A percentile compares a stretch with the other conserved stretches of the same genome.
phyloP scores from a whole-genome alignment of 345 rosid species.

The Durio zibethinus region DNA sequence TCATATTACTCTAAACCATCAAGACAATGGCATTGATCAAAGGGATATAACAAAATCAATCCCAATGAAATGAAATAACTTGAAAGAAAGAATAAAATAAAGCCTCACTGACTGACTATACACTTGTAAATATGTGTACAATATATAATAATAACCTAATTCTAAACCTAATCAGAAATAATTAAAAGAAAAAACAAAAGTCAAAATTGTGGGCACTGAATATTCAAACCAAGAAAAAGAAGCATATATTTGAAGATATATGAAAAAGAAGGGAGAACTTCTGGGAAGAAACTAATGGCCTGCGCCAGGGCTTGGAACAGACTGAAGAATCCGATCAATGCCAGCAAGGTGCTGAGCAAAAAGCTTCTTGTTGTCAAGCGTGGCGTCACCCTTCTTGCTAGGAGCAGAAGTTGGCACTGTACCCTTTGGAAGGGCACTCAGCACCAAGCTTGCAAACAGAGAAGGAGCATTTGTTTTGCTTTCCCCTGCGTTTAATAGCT shows the following conservation, averaged over 20 bases:
- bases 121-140: neutral
- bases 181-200: neutral
- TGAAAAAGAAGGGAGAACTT: neutral
- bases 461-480: constrained; percentile 16
- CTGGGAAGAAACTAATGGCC: too few species aligned
- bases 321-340: constrained; percentile 57
- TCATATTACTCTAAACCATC: neutral
- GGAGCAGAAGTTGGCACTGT: constrained; percentile 55
- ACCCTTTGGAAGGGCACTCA: constrained; percentile 62
- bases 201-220: neutral
- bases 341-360: constrained; percentile 52
- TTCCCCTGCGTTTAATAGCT: constrained; percentile 24
- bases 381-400: constrained; percentile 59
- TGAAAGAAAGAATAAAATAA: neutral
- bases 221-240: neutral
- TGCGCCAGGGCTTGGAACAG: constrained; percentile 89
- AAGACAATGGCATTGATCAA: neutral
- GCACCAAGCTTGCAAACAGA: constrained; percentile 35
- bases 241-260: neutral
- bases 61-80: neutral
- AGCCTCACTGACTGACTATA: neutral
- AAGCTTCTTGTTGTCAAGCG: constrained; percentile 44
- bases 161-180: neutral
- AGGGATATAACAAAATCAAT: neutral
- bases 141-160: too few species aligned